Base-by-base conservation (phyloP, 2,329 filamentous ascomycete genomes). In the Ophiostoma himal-ulmi region DNA sequence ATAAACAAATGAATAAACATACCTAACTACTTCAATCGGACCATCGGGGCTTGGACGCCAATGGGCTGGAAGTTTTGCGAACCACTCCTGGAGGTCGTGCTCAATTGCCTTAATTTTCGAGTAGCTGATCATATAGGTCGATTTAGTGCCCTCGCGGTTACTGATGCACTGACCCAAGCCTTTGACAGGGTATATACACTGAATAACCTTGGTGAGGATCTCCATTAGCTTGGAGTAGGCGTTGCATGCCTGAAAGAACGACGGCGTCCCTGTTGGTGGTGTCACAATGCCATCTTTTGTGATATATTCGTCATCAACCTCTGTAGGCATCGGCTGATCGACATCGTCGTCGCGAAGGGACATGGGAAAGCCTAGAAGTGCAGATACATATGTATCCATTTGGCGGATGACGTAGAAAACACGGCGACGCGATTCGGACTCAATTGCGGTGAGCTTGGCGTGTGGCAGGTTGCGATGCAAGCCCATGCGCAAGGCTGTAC, bases 21-120 rank as follows among this genome's bases (percentile, higher is more conserved):
- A 65, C 92, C 92, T 86, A 75, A 93, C 86, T 34, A 94, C 86
- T 75, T 94, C 89, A 44, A 89, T 86, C 1, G 89, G 84, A 0
- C 89, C 91, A 68, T 95, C 92, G 0, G 89, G 86, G 72, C 92
- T 93, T 1, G 93, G 93, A 72, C 91, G 89, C 79, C 97, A 88
- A 69, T 88, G 87, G 74, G 88, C 83, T 0, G 94, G 94, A 36
- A 99, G 79, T 69, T 83, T 81, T 72, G 88, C 85, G 67, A 87
- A 85, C 88, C 89, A 91, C 57, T 82, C 79, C 66, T 87, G 84
- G 67, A 92, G 80, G 69, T 89, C 86, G 6, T 81, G 78, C 77
- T 91, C 89, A 67, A 90, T 87, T 74, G 87, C 85, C 73, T 88
- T 86, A 72, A 91, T 88, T 67, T 84, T 83, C 1, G 84, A 80